phyloP scores from a whole-genome alignment of 768 basidiomycete genomes.

The Myochromella boudieri region DNA sequence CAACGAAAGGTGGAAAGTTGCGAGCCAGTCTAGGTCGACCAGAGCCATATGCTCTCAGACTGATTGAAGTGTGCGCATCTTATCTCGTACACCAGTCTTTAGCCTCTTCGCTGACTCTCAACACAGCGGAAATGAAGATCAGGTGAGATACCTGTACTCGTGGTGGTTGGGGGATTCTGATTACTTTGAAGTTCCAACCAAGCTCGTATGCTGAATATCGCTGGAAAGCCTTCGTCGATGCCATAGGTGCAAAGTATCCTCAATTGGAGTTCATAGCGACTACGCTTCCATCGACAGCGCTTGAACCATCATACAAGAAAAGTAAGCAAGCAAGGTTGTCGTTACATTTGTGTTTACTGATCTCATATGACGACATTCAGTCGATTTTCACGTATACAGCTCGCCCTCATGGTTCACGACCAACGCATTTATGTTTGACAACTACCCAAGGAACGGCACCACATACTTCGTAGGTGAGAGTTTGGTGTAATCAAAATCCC shows the following conservation, averaged over 20 bases:
- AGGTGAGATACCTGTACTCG: not conserved
- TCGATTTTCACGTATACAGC: conserved; percentile 55
- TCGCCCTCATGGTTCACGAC: conserved; percentile 45
- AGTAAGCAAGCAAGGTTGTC: conserved; percentile 15
- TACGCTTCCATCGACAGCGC: conserved; percentile 32
- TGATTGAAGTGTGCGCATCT: conserved; percentile 7
- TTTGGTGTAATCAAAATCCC: not conserved
- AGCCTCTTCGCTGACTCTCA: not conserved
- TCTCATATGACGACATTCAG: conserved; percentile 21
- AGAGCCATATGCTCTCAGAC: conserved; percentile 5
- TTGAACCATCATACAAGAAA: conserved; percentile 44
- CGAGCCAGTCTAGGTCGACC: conserved; percentile 10
- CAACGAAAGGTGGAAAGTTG: conserved; percentile 7
- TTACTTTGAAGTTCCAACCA: conserved; percentile 5
- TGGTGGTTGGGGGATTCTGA: not conserved
- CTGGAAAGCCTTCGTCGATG: conserved; percentile 9
- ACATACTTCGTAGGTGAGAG: conserved; percentile 47
- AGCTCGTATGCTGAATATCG: conserved; percentile 7
- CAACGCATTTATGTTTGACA: conserved; percentile 52
- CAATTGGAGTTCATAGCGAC: conserved; percentile 10
- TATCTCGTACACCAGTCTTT: not conserved
- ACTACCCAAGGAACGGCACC: conserved; percentile 52
- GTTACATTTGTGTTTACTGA: not conserved
- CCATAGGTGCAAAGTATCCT: conserved; percentile 7
- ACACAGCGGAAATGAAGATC: conserved; percentile 9